These are phyloP conservation scores for Amaranthus cruentus DNA, from an alignment of 148 eudicot genomes.

Conservation along the genomic window DNA sequence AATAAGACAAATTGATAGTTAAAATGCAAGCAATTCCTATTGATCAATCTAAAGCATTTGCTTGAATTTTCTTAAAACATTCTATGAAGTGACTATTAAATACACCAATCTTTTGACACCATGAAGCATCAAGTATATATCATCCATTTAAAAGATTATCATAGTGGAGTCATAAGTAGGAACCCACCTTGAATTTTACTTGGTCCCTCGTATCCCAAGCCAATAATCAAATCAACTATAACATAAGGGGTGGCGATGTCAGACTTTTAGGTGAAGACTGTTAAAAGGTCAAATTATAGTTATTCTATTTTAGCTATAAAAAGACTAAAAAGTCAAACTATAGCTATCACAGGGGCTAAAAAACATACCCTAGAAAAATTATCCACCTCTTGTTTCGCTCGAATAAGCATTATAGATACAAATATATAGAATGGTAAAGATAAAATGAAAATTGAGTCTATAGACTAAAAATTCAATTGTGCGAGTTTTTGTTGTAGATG, in stretches of 20 bases:
- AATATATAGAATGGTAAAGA: too few relatives aligned
- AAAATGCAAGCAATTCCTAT: neutral
- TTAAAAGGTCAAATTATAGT: neutral
- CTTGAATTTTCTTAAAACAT: neutral
- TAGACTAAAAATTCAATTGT: too few relatives aligned
- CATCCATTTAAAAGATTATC: conserved; percentile 14
- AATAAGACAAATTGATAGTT: neutral
- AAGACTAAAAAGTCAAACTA: neutral
- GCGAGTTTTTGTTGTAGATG: too few relatives aligned
- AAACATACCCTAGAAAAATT: too few relatives aligned
- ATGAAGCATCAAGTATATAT: neutral
- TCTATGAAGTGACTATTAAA: neutral
- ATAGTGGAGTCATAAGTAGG: neutral
- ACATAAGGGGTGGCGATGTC: neutral
- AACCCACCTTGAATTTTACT: conserved; percentile 2
- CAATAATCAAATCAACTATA: too few relatives aligned
- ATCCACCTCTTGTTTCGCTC: too few relatives aligned
- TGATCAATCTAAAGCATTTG: neutral
- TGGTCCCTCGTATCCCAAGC: neutral
- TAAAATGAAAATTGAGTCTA: too few relatives aligned
- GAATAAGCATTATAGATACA: too few relatives aligned
- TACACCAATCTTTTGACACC: neutral
- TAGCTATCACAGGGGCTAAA: neutral
- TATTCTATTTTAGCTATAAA: neutral
- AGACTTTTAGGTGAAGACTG: neutral